These are phyloP conservation scores for Speleostelium caveatum DNA, from an alignment of 78 protist species.

Conservation along the genomic window DNA sequence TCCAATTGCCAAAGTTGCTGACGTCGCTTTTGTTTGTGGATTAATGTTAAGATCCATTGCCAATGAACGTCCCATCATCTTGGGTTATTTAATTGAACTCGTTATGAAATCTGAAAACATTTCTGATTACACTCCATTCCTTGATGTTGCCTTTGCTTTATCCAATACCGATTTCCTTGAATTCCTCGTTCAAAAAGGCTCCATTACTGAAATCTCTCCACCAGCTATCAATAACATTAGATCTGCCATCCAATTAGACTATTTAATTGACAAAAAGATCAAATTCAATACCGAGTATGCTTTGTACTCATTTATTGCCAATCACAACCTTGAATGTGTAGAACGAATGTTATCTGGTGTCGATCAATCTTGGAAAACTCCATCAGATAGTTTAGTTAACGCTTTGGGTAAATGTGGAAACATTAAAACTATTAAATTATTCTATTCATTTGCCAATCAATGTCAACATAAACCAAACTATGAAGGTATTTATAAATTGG, in stretches of 20 bases:
- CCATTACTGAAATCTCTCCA: not conserved
- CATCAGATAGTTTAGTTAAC: not conserved
- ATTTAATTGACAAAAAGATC: not conserved
- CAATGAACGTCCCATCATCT: not conserved
- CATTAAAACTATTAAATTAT: not conserved
- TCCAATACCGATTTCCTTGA: not conserved
- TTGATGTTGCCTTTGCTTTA: not conserved
- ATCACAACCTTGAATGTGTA: not conserved
- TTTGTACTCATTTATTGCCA: not conserved
- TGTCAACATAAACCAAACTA: not conserved
- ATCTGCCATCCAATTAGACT: not conserved
- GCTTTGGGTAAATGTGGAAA: not conserved
- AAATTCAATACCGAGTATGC: not conserved
- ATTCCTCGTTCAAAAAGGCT: not conserved
- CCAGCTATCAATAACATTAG: not conserved
- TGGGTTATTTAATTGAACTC: not conserved
- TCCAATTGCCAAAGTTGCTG: not conserved
- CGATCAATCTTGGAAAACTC: slow-evolving; percentile 1
- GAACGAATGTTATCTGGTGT: not conserved
- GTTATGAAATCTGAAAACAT: not conserved
- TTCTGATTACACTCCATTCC: slow-evolving; percentile 1
- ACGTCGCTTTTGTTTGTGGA: not conserved
- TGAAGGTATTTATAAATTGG: not conserved
- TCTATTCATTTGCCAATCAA: not conserved
- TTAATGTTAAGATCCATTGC: not conserved